Evolutionary conservation across 345 rosid species (phyloP).

Genomic region (Gossypium longicalyx): DNA sequence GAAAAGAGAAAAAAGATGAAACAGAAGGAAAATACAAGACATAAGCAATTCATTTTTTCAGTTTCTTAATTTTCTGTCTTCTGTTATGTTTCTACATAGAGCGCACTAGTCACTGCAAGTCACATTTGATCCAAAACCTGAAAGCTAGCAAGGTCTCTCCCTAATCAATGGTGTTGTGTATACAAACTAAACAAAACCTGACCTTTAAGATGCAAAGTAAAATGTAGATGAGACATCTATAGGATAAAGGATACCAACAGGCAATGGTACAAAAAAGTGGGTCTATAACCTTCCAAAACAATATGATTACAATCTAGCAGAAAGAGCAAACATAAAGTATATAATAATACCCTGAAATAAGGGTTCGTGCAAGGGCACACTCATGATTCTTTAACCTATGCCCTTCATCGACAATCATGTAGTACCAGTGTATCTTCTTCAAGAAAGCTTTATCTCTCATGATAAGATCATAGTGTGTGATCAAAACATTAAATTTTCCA

Average conservation of each 20-base stretch:
- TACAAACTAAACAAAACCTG: background rate
- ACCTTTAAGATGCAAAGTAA: background rate
- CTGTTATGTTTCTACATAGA: background rate
- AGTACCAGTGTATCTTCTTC: slow-evolving; percentile 87
- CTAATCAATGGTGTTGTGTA: background rate
- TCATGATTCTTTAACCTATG: slow-evolving; percentile 96
- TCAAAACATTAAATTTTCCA: slow-evolving; percentile 72
- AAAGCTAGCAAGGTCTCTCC: background rate
- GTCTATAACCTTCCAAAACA: background rate
- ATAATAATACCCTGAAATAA: slow-evolving; percentile 63
- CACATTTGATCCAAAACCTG: background rate
- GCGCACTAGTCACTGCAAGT: background rate
- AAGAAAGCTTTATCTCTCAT: slow-evolving; percentile 94
- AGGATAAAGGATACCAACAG: slow-evolving; percentile 7
- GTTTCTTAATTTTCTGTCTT: background rate
- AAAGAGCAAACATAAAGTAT: background rate
- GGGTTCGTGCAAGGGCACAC: slow-evolving; percentile 87
- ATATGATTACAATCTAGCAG: background rate
- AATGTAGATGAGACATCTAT: background rate
- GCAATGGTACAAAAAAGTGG: background rate
- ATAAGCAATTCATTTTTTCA: background rate
- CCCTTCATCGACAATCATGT: slow-evolving; percentile 99
- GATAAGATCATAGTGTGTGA: slow-evolving; percentile 95
- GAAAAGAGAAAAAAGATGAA: background rate
- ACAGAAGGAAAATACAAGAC: background rate